Evolutionary conservation across 345 rosid genomes (phyloP).

Genomic region (Citrus glauca): DNA sequence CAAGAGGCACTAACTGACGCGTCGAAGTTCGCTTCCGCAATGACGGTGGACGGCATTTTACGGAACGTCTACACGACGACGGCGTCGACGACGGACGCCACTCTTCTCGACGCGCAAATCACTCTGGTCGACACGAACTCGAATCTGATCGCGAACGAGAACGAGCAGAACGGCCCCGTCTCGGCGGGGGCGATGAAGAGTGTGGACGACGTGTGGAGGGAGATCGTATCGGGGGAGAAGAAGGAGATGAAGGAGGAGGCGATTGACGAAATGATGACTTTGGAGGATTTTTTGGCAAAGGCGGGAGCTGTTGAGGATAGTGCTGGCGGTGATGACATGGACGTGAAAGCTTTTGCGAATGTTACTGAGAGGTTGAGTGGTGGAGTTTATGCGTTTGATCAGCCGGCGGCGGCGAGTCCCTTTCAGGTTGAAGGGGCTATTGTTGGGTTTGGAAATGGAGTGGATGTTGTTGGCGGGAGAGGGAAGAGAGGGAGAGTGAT

Average conservation of each 20-base stretch:
- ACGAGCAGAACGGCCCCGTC: slow-evolving; percentile 11
- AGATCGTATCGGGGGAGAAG: slow-evolving; percentile 64
- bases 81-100: slow-evolving; percentile 34
- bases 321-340: slow-evolving; percentile 25
- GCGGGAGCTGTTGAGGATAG: slow-evolving; percentile 50
- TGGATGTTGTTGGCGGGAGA: slow-evolving; percentile 35
- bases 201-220: slow-evolving; percentile 86
- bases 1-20: slow-evolving; percentile 11
- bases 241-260: slow-evolving; percentile 68
- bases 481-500: slow-evolving; percentile 70
- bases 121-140: slow-evolving; percentile 33
- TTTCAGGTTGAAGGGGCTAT: slow-evolving; percentile 56
- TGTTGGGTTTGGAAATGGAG: slow-evolving; percentile 47
- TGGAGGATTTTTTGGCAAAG: slow-evolving; percentile 84
- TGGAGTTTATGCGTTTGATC: slow-evolving; percentile 49
- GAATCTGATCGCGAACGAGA: not conserved
- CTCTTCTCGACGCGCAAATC: slow-evolving; percentile 37
- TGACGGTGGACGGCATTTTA: slow-evolving; percentile 48
- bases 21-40: slow-evolving; percentile 18
- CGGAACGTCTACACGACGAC: slow-evolving; percentile 29
- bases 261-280: slow-evolving; percentile 77
- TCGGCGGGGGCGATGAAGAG: slow-evolving; percentile 26
- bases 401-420: slow-evolving; percentile 29
- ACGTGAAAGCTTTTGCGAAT: slow-evolving; percentile 17
- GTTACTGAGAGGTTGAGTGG: slow-evolving; percentile 41